A percentile compares a stretch with the other conserved stretches of the same genome.
Evolutionary conservation across 257 asterid species (phyloP).

Genomic region (Solanum neorickii): DNA sequence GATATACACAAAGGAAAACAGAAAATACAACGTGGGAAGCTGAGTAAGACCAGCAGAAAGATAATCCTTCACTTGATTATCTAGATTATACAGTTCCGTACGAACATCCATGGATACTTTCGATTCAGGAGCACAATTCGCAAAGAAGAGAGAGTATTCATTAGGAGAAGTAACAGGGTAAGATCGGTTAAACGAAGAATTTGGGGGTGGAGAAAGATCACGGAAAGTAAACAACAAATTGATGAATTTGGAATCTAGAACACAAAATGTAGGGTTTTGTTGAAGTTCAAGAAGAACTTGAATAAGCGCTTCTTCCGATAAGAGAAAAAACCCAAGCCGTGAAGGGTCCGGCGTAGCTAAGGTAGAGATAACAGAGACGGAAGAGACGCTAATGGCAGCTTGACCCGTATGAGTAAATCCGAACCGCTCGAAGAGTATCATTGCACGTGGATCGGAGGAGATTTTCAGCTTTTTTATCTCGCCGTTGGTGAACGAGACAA

Average conservation of each 20-base stretch:
- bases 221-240: slow-evolving; percentile 55
- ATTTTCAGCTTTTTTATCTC: slow-evolving; percentile 79
- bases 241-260: slow-evolving; percentile 61
- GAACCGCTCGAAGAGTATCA: slow-evolving; percentile 86
- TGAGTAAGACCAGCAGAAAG: slow-evolving; percentile 66
- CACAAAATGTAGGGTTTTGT: slow-evolving; percentile 56
- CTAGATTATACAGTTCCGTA: slow-evolving; percentile 63
- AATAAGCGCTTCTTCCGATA: slow-evolving; percentile 56
- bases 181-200: slow-evolving; percentile 40
- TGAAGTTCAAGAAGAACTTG: slow-evolving; percentile 65
- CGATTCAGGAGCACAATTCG: slow-evolving; percentile 73
- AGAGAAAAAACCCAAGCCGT: slow-evolving; percentile 56
- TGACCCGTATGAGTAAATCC: slow-evolving; percentile 88
- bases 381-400: slow-evolving; percentile 37
- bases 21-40: slow-evolving; percentile 49
- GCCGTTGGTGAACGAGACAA: slow-evolving; percentile 35
- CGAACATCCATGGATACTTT: slow-evolving; percentile 62
- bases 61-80: slow-evolving; percentile 46
- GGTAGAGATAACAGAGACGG: slow-evolving; percentile 39
- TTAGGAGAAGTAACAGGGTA: slow-evolving; percentile 57
- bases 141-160: slow-evolving; percentile 67
- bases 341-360: slow-evolving; percentile 35
- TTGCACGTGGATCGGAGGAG: slow-evolving; percentile 57
- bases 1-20: slow-evolving; percentile 48
- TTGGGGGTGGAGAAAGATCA: slow-evolving; percentile 70